Evolutionary conservation across 148 eudicot species (phyloP).

Genomic region (Chenopodium quinoa): DNA sequence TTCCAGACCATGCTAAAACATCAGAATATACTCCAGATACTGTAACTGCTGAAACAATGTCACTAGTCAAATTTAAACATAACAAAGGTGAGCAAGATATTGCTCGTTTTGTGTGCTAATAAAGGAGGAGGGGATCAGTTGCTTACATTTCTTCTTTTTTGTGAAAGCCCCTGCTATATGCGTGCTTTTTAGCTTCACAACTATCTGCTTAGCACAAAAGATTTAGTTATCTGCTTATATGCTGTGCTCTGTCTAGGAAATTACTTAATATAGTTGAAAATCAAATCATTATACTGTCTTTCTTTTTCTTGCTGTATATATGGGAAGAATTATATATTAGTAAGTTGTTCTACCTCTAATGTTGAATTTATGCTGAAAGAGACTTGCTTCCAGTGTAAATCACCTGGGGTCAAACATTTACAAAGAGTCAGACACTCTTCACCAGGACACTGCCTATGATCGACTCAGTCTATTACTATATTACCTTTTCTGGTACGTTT

Average conservation of each 20-base stretch:
- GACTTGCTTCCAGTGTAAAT: constrained; percentile 88
- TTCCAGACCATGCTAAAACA: constrained; percentile 77
- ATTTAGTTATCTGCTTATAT: constrained; percentile 1
- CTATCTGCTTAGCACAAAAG: constrained; percentile 48
- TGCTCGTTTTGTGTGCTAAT: not conserved
- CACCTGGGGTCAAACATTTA: constrained; percentile 53
- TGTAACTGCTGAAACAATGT: constrained; percentile 48
- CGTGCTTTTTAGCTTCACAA: constrained; percentile 85
- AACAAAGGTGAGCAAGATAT: constrained; percentile 13
- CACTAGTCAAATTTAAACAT: constrained; percentile 22
- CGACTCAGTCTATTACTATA: not conserved
- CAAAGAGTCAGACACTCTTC: constrained; percentile 11
- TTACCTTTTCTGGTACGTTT: constrained; percentile 93
- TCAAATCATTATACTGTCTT: not conserved
- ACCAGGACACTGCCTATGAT: not conserved
- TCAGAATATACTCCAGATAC: constrained; percentile 66
- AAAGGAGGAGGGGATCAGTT: not conserved
- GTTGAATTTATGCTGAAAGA: constrained; percentile 69
- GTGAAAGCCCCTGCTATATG: constrained; percentile 94
- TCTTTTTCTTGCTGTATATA: not conserved
- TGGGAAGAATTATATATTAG: not conserved
- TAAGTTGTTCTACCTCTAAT: constrained; percentile 57
- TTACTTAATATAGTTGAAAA: not conserved
- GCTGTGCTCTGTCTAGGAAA: not conserved
- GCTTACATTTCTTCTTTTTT: constrained; percentile 92